Evolutionary conservation across 306 rosid species (phyloP).

Genomic region (Acacia crassicarpa): DNA sequence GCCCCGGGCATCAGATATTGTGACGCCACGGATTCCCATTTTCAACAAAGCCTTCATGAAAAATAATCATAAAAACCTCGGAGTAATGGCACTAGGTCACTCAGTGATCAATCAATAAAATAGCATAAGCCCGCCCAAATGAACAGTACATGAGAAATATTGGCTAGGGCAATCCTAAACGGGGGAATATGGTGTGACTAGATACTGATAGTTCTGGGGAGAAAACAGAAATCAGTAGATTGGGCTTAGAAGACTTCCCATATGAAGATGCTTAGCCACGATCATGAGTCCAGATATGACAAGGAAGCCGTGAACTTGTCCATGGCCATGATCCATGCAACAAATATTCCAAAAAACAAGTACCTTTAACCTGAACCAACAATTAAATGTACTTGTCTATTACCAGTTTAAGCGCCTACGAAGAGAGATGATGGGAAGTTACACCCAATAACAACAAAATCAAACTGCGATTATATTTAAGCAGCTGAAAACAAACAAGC

Average conservation of each 20-base stretch:
- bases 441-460: neutral
- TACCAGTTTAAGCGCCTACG: neutral
- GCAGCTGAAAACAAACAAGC: neutral
- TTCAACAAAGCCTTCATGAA: constrained; percentile 71
- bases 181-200: neutral
- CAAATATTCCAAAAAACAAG: neutral
- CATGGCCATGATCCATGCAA: neutral
- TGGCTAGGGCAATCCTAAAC: neutral
- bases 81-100: neutral
- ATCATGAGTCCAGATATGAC: neutral
- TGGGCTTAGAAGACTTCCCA: neutral
- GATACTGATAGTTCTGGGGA: neutral
- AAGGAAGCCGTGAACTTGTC: neutral
- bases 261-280: neutral
- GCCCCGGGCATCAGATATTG: constrained; percentile 85
- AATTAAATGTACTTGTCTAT: neutral
- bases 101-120: neutral
- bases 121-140: neutral
- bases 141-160: neutral
- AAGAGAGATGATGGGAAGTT: neutral
- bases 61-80: neutral
- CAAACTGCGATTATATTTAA: neutral
- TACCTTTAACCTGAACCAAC: neutral
- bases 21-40: constrained; percentile 89
- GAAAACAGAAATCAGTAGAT: neutral